Base-by-base conservation (phyloP, 2,329 filamentous ascomycete species). In the Aschersonia sp. region DNA sequence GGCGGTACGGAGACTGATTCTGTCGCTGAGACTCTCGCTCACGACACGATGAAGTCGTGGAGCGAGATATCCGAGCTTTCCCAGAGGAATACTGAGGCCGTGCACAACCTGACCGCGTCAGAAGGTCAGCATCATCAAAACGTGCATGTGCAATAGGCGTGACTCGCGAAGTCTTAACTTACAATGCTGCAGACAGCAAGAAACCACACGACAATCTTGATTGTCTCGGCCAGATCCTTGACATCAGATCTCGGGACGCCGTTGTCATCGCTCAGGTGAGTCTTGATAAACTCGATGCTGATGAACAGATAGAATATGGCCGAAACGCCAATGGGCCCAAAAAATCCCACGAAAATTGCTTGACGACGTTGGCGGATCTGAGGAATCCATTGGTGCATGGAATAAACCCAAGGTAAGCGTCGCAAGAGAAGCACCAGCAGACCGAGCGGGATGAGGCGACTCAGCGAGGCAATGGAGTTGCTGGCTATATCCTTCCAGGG, bases 221-320 rank as follows among this genome's bases (percentile, higher is more conserved):
- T 74, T 0, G 78, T 72, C 52, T 94, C 85, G 4, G 70, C 71
- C 1, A 94, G 66, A 6, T 74, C 65, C 32, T 67, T 64, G 0
- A 87, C 82, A 59, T 94, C 87, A 38, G 73, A 69, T 31, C 86
- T 73, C 10, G 77, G 66, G 32, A 73, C 59, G 0, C 77, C 81
- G 47, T 85, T 68, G 5, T 79, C 75, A 0, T 72, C 56, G 20
- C 58, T 76, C n/a, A 78, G 58, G 2, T 60, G 57, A 50, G 65
- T 31, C 62, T 65, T 45, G 20, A 96, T 69, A 51, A 89, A 95
- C 30, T 94, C 85, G 1, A 85, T 63, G 41, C 77, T 82, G 51
- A 95, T 71, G 58, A 89, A 94, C 5, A 96, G 73, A 60, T 96
- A 95, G 61, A 94, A 96, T 28, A 95, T 77, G 1, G 88, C 89